Conservation (phyloP, 2,329 filamentous ascomycete species). For the Alternaria brassicicola region DNA sequence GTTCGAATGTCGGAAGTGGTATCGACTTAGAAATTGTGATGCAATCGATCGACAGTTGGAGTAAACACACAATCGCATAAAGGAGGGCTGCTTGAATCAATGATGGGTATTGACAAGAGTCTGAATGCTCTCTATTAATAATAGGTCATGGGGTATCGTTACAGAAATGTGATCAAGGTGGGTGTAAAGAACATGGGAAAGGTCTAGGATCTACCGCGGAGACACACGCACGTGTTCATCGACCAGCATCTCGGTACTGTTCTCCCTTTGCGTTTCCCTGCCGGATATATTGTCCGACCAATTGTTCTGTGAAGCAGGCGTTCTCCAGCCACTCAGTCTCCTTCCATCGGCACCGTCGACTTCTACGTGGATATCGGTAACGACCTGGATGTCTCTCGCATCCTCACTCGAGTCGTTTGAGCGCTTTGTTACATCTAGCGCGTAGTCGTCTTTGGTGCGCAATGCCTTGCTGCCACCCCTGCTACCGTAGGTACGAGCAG, state of each 20-base stretch:
- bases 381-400: constrained; percentile 31
- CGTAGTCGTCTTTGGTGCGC: constrained; percentile 11
- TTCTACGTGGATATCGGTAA: constrained; percentile 30
- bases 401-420: constrained; percentile 3
- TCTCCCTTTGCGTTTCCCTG: constrained; percentile 3
- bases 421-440: constrained; percentile 7
- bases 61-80: not conserved
- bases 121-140: constrained; percentile 1
- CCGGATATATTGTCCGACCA: constrained; percentile 3
- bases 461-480: constrained; percentile 7
- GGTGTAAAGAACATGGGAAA: not conserved
- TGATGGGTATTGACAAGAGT: not conserved
- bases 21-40: not conserved
- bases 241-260: constrained; percentile 7
- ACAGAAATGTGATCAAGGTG: not conserved
- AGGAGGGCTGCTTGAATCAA: not conserved
- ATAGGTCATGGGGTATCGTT: constrained; percentile 8
- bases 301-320: not conserved
- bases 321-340: constrained; percentile 16
- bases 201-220: not conserved
- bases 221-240: not conserved
- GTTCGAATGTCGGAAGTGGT: not conserved
- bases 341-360: constrained; percentile 21
- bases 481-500: constrained; percentile 20
- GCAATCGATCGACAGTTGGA: not conserved